These are phyloP conservation scores for Capsella bursapastoris DNA, from an alignment of 345 rosid species.

Conservation along the genomic window DNA sequence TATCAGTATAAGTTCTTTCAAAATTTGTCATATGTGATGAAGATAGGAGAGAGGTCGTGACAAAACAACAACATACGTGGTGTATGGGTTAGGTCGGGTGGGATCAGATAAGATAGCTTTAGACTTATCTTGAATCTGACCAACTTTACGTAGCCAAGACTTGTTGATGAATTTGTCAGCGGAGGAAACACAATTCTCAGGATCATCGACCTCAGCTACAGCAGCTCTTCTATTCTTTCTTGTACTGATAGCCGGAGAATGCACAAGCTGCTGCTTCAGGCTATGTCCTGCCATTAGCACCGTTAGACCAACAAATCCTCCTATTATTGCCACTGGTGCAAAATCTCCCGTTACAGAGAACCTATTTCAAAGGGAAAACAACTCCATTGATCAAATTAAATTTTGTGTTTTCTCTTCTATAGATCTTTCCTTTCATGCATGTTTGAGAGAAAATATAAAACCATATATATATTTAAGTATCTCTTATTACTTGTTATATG, in stretches of 20 bases:
- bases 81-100: constrained; percentile 47
- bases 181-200: constrained; percentile 43
- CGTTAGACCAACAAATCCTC: constrained; percentile 50
- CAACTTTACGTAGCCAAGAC: constrained; percentile 59
- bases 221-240: constrained; percentile 58
- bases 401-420: too few species aligned
- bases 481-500: constrained; percentile 40
- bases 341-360: constrained; percentile 45
- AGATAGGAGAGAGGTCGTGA: not conserved
- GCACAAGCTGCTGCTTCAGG: constrained; percentile 53
- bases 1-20: too few species aligned
- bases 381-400: not conserved
- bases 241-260: constrained; percentile 50
- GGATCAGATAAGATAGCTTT: constrained; percentile 39
- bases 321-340: constrained; percentile 51
- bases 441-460: too few species aligned
- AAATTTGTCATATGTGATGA: not conserved
- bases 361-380: constrained; percentile 31
- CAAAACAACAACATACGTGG: constrained; percentile 32
- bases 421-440: too few species aligned
- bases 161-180: constrained; percentile 51
- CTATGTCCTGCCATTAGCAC: constrained; percentile 49
- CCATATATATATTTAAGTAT: not conserved
- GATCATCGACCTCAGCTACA: constrained; percentile 54
- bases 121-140: constrained; percentile 53